phyloP scores from a whole-genome alignment of 2,329 filamentous ascomycete genomes.

The Apiospora phragmitis region DNA sequence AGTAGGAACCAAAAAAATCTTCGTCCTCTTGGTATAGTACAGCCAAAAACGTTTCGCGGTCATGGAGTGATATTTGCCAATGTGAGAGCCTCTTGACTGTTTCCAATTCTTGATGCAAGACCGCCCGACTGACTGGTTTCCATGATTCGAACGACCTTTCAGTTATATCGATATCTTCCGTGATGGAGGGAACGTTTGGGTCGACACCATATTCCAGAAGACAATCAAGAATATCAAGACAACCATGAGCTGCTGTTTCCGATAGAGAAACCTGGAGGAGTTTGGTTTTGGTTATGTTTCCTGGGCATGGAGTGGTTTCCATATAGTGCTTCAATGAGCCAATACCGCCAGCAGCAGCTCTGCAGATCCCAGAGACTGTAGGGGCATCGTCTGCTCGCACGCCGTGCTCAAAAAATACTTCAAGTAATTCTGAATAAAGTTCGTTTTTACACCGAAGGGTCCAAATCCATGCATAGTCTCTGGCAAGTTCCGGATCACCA shows the following conservation, averaged over 20 bases:
- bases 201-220: background rate
- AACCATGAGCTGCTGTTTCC: background rate
- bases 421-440: background rate
- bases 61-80: background rate
- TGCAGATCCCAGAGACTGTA: background rate
- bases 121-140: background rate
- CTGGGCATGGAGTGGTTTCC: background rate
- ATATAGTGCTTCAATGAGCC: background rate
- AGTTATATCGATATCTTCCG: background rate
- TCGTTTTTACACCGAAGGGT: too few relatives aligned
- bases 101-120: background rate
- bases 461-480: background rate
- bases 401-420: background rate
- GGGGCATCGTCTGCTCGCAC: background rate
- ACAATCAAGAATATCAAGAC: background rate
- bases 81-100: background rate
- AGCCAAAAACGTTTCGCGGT: background rate
- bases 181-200: background rate
- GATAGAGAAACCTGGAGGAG: background rate
- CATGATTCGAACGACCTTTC: background rate
- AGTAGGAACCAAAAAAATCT: background rate
- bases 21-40: background rate
- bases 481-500: background rate
- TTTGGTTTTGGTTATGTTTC: background rate
- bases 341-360: background rate